Base-by-base conservation (phyloP, 1,284 basidiomycete species). In the Puccinia coronata region DNA sequence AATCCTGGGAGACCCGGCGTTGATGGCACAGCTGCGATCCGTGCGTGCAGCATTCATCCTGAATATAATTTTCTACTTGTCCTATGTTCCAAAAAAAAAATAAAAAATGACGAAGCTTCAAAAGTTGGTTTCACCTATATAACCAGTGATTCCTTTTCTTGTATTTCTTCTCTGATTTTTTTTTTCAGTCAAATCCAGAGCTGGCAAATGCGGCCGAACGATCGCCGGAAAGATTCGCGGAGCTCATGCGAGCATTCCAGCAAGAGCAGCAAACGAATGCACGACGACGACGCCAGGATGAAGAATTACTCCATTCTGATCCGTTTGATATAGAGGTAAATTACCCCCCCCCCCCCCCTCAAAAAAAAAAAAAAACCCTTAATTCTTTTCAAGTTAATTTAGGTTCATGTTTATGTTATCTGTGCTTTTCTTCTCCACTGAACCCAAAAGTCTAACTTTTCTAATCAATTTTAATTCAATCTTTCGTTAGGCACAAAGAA, bases 241-340 rank as follows among this genome's bases (percentile, higher is more conserved):
- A 91, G 83, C 89, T 95, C 34, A 88, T 94, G 23, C 87, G 90
- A 4, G 90, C 91, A 61, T 90, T 91, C 36, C 89, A 90, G 49
- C 88, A 89, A 73, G 89, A 90, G 18, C 89, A 91, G 51, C 83
- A 88, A n/a, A 86, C 89, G 11, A 88, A 89, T 0, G 90, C 91
- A 65, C 34, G 89, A 6, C 89, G 88, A 74, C 90, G 89, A 78
- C 76, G 76, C 34, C 82, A 79, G 41, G 79, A 82, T 57, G 71
- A 80, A 69, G 82, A 82, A 51, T 72, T 74, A 57, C 88, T 95
- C 79, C 92, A 95, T 83, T 91, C 91, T 0, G 91, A 98, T 86
- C 95, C 95, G 0, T 98, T 91, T 86, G 92, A 98, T 85, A 88
- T 98, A 3, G 94, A 97, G 84, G 92, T 79, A 18, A 39, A 25